Conservation (phyloP, 1,284 basidiomycete genomes). For the Dichomitus squalens region DNA sequence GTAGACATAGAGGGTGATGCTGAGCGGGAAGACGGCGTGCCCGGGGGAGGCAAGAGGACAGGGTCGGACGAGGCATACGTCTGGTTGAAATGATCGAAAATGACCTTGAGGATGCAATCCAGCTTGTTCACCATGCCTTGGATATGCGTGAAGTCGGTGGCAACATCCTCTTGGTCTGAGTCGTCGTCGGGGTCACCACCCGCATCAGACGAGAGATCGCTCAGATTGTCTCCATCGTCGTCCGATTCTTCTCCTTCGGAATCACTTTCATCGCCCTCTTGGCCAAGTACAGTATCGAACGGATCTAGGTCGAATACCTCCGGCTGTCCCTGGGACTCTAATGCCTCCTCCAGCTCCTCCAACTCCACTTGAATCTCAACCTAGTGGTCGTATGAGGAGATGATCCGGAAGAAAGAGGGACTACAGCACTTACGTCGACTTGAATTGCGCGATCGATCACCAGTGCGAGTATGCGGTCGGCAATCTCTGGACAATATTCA, state of each 20-base stretch:
- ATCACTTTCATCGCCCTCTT: constrained; percentile 63
- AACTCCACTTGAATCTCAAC: constrained; percentile 97
- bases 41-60: constrained; percentile 22
- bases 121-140: constrained; percentile 90
- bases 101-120: constrained; percentile 83
- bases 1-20: constrained; percentile 19
- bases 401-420: background rate
- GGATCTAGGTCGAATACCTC: constrained; percentile 81
- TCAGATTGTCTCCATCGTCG: constrained; percentile 51
- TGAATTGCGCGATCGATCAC: constrained; percentile 92
- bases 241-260: constrained; percentile 55
- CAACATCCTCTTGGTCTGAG: constrained; percentile 41
- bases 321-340: constrained; percentile 56
- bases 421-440: constrained; percentile 76
- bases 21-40: constrained; percentile 30
- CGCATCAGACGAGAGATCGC: constrained; percentile 70
- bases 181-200: constrained; percentile 59
- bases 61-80: constrained; percentile 36
- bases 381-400: constrained; percentile 41
- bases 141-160: constrained; percentile 66
- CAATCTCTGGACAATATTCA: constrained; percentile 89
- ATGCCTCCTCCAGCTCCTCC: constrained; percentile 85
- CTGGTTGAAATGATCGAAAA: constrained; percentile 82
- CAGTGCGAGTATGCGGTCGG: constrained; percentile 82
- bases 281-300: constrained; percentile 79